Evolutionary conservation across 805 yeast species (phyloP), one percentile per base, ranked within the genome.

Genomic region (Millerago galiae): DNA sequence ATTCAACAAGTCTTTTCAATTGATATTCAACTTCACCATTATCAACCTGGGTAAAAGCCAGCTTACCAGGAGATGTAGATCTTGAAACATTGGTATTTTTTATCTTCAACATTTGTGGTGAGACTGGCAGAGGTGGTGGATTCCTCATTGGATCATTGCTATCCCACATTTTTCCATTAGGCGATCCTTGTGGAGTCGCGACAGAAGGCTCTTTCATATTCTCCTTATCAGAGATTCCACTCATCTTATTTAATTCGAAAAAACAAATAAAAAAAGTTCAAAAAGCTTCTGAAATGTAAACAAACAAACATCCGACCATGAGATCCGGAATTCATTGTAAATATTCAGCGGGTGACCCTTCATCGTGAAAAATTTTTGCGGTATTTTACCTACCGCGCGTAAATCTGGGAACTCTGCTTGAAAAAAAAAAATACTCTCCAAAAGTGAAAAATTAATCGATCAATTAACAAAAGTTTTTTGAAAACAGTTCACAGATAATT

Each of bases 81-180:
- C 43, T 43, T 1, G 47, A 41, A 21, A 48, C 49, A 11, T 37
- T 55, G 8, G 52, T 53, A 53, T 44, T 24, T 25, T 42, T 42
- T 51, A 50, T 12, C 49, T 41, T 46, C 7, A 66, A 57, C 52
- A 65, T 60, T 30, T 65, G 70, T 5, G 73, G 70, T 2, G 66
- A 63, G 3, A 63, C 44, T 8, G 71, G 70, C 42, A 67, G 45
- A 4, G 72, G 69, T 2, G 67, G 67, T n/a, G 71, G 71, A 28
- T 63, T 63, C 43, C 70, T 50, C 39, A 48, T 45, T 4, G 71
- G 71, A 41, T 67, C 69, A 14, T 62, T 58, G 24, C 69, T 63
- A 36, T 67, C 70, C 71, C 71, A 66, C 52, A 62, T 57, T 15
- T 42, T 43, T 3, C 32, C 26, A 3, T 16, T 32, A 32, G 57